phyloP scores from a whole-genome alignment of 2,329 filamentous ascomycete species.

The Fusarium marasasianum region DNA sequence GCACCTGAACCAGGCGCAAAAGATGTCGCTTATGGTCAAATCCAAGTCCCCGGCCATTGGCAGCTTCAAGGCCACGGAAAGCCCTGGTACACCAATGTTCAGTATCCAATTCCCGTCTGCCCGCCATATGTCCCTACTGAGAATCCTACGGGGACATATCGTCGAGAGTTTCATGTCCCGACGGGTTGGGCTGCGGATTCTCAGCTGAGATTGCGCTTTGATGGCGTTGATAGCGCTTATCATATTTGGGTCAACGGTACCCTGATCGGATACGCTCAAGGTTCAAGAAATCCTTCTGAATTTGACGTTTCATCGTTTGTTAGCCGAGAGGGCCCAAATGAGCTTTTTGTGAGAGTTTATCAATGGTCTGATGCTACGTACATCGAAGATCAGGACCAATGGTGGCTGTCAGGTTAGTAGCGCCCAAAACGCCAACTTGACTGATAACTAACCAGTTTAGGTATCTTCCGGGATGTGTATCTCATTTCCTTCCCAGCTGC shows the following conservation, averaged over 20 bases:
- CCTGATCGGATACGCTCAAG: slow-evolving; percentile 74
- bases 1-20: slow-evolving; percentile 55
- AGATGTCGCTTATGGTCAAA: slow-evolving; percentile 60
- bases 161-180: slow-evolving; percentile 64
- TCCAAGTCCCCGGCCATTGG: slow-evolving; percentile 73
- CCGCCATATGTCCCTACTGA: slow-evolving; percentile 70
- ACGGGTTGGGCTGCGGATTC: slow-evolving; percentile 55
- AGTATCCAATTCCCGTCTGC: slow-evolving; percentile 71
- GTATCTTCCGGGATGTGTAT: slow-evolving; percentile 73
- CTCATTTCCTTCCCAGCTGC: slow-evolving; percentile 65
- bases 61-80: slow-evolving; percentile 73
- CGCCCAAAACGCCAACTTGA: slow-evolving; percentile 56
- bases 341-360: slow-evolving; percentile 72
- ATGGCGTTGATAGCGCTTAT: slow-evolving; percentile 77
- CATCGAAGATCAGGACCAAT: slow-evolving; percentile 76
- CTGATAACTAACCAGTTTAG: slow-evolving; percentile 50
- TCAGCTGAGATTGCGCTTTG: slow-evolving; percentile 72
- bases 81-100: slow-evolving; percentile 75
- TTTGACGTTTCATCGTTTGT: slow-evolving; percentile 70
- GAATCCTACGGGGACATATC: slow-evolving; percentile 73
- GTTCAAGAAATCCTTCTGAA: slow-evolving; percentile 73
- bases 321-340: slow-evolving; percentile 56
- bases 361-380: slow-evolving; percentile 76
- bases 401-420: slow-evolving; percentile 71
- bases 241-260: slow-evolving; percentile 74